Conservation (phyloP, 352 stramenopile species). For the Pythium oligandrum region DNA sequence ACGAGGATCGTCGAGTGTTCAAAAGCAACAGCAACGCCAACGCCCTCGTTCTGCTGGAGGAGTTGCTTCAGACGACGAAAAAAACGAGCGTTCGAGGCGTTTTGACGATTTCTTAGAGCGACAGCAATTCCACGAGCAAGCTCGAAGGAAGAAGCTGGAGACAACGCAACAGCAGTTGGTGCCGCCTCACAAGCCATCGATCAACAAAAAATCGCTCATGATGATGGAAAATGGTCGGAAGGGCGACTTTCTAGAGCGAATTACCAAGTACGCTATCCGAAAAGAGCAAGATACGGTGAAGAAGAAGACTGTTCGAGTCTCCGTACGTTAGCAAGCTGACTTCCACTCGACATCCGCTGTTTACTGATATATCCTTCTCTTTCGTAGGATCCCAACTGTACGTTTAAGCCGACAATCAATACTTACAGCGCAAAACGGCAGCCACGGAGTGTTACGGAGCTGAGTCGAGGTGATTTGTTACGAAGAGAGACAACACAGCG, state of each 20-base stretch:
- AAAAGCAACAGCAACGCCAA: slow-evolving; percentile 9
- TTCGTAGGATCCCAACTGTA: slow-evolving; percentile 71
- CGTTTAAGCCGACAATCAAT: slow-evolving; percentile 83
- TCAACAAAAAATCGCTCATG: slow-evolving; percentile 76
- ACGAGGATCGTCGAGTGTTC: slow-evolving; percentile 6
- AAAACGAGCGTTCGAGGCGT: slow-evolving; percentile 38
- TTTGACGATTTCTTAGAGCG: slow-evolving; percentile 74
- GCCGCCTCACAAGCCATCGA: slow-evolving; percentile 53
- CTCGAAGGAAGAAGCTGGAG: slow-evolving; percentile 58
- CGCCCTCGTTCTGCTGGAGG: slow-evolving; percentile 52
- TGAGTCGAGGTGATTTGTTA: slow-evolving; percentile 73
- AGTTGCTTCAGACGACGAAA: slow-evolving; percentile 32
- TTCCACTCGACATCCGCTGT: neutral
- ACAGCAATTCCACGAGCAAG: slow-evolving; percentile 70
- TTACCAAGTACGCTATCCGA: slow-evolving; percentile 67
- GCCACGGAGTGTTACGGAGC: slow-evolving; percentile 65
- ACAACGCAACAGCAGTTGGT: slow-evolving; percentile 54
- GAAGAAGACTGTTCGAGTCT: slow-evolving; percentile 59
- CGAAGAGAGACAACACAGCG: slow-evolving; percentile 71
- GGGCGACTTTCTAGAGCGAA: slow-evolving; percentile 75
- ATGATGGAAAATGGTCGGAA: slow-evolving; percentile 82
- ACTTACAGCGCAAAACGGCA: slow-evolving; percentile 55
- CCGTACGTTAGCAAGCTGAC: slow-evolving; percentile 22
- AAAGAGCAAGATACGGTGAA: slow-evolving; percentile 80
- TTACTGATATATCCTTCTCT: neutral